These are phyloP conservation scores for Ogataea corticis DNA, from an alignment of 805 yeast species.

Conservation along the genomic window DNA sequence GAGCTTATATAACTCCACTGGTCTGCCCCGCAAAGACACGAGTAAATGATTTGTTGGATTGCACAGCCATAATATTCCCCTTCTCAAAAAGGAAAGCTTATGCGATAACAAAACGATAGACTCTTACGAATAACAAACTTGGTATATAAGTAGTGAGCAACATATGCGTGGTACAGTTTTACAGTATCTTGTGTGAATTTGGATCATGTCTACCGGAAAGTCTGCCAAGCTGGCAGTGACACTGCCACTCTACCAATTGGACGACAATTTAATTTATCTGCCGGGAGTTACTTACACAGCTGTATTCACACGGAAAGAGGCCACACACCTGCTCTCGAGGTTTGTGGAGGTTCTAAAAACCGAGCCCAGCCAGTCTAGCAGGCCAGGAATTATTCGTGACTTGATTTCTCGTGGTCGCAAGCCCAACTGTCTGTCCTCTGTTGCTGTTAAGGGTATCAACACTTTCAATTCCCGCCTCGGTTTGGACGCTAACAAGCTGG, in stretches of 20 bases:
- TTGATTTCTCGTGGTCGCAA: neutral
- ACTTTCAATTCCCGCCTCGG: conserved; percentile 5
- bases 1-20: no score
- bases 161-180: no score
- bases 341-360: neutral
- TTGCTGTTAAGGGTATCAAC: conserved; percentile 10
- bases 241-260: conserved; percentile 25
- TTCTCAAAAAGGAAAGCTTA: conserved; percentile 13
- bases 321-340: conserved; percentile 43
- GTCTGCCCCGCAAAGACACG: no score
- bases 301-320: conserved; percentile 48
- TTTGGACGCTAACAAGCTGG: conserved; percentile 11
- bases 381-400: conserved; percentile 1
- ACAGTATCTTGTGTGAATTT: no score
- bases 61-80: neutral
- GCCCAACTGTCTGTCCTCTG: conserved; percentile 4
- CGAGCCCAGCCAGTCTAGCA: neutral
- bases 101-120: conserved; percentile 8
- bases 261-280: conserved; percentile 42
- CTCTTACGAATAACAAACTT: neutral
- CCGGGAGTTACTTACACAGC: conserved; percentile 67
- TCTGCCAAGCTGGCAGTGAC: conserved; percentile 11
- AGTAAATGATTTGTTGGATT: no score
- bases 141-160: no score
- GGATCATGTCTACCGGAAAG: neutral